Base-by-base conservation (phyloP, 108 stramenopile species). In the Pseudonitzschia multistriata region DNA sequence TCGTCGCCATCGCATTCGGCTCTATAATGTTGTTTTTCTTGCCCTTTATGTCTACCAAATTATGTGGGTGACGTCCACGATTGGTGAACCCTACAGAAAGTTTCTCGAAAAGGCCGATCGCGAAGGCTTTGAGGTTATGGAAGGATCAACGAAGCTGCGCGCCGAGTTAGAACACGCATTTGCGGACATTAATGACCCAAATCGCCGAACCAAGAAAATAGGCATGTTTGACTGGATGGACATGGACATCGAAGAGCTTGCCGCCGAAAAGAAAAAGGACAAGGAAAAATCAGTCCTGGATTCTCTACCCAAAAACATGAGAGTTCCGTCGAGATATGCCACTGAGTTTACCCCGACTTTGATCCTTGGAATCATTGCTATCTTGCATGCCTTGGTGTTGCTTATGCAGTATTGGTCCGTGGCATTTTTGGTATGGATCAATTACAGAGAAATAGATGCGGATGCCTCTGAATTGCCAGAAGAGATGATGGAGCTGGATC, bases 381-480 rank as follows among this genome's bases (percentile, higher is more conserved):
- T 91, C 8, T 52, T 97, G 39, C 94, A 98, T 80, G 83, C 91
- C 36, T 79, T 98, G 17, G 72, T 97, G 40, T 66, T 93, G 40
- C 76, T 98, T 47, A 73, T 96, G 83, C 96, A 97, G 77, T 81
- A 92, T 71, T 98, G 98, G 98, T 85, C 79, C 49, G 96, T 97
- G n/a, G 77, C 65, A 40, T 96, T 98, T 74, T 78, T 90, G 54
- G 89, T 92, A 21, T 85, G 89, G 83, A 81, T 97, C 53, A 93
- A 96, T 70, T 97, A 90, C 68, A 67, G 76, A 3, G 82, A 82
- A 56, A 72, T 90, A 0, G 76, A 88, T 34, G 79, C 69, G 5
- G 81, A 79, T 27, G 30, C 53, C 15, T 53, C 79, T 15, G 77
- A 84, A 6, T 30, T 92, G 22, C 87, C 87, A 10, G 84, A 83